Conservation (phyloP, 768 basidiomycete species). For the Naematelia aurantialba region DNA sequence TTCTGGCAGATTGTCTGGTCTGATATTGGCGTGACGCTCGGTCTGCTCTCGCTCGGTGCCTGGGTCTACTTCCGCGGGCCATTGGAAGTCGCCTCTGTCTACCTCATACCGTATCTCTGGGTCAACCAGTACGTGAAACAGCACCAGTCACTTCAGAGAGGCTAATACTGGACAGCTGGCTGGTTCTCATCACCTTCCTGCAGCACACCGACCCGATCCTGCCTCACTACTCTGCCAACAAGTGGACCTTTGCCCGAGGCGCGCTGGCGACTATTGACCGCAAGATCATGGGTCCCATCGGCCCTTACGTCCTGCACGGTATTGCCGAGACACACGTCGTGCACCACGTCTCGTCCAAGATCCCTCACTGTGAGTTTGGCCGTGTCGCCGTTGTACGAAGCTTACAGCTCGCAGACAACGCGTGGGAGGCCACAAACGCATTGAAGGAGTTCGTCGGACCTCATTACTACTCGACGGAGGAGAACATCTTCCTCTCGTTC, state of each 20-base stretch:
- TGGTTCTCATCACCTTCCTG: constrained; percentile 92
- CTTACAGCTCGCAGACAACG: constrained; percentile 52
- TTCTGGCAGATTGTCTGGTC: constrained; percentile 71
- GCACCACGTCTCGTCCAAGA: constrained; percentile 91
- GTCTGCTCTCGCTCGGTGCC: constrained; percentile 61
- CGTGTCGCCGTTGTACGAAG: constrained; percentile 2
- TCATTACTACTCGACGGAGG: constrained; percentile 50
- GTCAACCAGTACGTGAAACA: constrained; percentile 49
- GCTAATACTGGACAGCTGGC: constrained; percentile 65
- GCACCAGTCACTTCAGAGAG: not conserved
- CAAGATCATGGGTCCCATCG: constrained; percentile 75
- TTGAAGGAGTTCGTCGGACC: constrained; percentile 71
- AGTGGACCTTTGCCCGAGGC: constrained; percentile 91
- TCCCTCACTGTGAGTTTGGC: constrained; percentile 74
- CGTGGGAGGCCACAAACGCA: constrained; percentile 84
- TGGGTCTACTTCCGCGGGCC: constrained; percentile 65
- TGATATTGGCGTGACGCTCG: constrained; percentile 73
- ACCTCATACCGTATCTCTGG: constrained; percentile 87
- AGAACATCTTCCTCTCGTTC: constrained; percentile 58
- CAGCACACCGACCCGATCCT: constrained; percentile 96
- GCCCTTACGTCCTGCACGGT: constrained; percentile 78
- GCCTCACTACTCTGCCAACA: constrained; percentile 78
- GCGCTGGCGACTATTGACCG: constrained; percentile 91
- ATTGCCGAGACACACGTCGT: constrained; percentile 90
- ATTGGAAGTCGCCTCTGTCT: constrained; percentile 68